These are phyloP conservation scores for Ramularia endophylla DNA, from an alignment of 2,329 filamentous ascomycete species.

Conservation along the genomic window DNA sequence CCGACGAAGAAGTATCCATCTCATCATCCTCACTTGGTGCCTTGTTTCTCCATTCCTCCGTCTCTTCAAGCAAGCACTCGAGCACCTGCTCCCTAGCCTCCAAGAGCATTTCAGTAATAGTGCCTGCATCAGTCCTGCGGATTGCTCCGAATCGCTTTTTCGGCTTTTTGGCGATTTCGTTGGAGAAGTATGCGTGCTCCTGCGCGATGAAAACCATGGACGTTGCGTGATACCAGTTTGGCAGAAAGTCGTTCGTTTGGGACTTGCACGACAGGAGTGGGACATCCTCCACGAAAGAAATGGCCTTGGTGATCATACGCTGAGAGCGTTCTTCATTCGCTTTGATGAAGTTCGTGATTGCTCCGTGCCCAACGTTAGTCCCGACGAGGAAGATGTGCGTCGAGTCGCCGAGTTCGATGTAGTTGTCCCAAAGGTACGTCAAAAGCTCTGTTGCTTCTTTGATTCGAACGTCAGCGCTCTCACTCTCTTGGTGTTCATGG, in stretches of 20 bases:
- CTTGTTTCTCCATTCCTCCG: constrained; percentile 31
- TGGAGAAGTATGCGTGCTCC: constrained; percentile 69
- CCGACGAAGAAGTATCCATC: background rate
- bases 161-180: constrained; percentile 50
- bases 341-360: constrained; percentile 71
- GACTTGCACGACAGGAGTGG: constrained; percentile 67
- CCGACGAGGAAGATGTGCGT: constrained; percentile 80
- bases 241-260: constrained; percentile 61
- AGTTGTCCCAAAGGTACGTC: constrained; percentile 94
- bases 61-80: constrained; percentile 39
- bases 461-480: constrained; percentile 38
- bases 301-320: constrained; percentile 60
- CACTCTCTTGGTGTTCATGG: constrained; percentile 39
- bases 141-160: constrained; percentile 54
- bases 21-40: constrained; percentile 3
- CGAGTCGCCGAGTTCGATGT: constrained; percentile 68
- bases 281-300: constrained; percentile 74
- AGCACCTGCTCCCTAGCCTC: constrained; percentile 48
- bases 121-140: constrained; percentile 39
- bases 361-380: constrained; percentile 81
- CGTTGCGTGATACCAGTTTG: constrained; percentile 78
- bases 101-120: constrained; percentile 52
- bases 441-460: constrained; percentile 62
- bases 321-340: constrained; percentile 63
- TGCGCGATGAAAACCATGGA: constrained; percentile 72